These are phyloP conservation scores for Trichoderma hamatum DNA, from an alignment of 2,329 filamentous ascomycete genomes.

Conservation along the genomic window DNA sequence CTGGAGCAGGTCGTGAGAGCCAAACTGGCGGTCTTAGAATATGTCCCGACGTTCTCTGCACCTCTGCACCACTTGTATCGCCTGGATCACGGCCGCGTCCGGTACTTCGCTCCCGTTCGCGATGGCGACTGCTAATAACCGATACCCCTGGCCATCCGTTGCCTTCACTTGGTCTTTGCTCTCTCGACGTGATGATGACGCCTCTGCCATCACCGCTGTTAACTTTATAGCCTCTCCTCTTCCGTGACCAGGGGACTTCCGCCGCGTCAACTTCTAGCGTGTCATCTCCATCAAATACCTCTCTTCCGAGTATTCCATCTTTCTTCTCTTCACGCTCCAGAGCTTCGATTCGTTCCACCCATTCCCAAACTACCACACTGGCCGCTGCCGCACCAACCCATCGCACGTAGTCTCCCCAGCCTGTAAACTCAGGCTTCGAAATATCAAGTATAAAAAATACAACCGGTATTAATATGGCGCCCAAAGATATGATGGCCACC, in stretches of 20 bases:
- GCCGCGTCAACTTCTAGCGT: conserved; percentile 71
- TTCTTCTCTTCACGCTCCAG: conserved; percentile 92
- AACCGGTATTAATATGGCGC: conserved; percentile 83
- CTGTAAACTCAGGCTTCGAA: conserved; percentile 78
- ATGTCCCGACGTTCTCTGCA: conserved; percentile 37
- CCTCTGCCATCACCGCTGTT: conserved; percentile 26
- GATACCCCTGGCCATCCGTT: conserved; percentile 39
- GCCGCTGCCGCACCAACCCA: conserved; percentile 96
- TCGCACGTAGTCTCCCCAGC: conserved; percentile 92
- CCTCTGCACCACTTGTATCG: conserved; percentile 33
- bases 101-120: conserved; percentile 28
- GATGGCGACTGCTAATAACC: conserved; percentile 35
- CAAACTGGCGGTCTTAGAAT: conserved; percentile 55
- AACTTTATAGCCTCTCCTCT: conserved; percentile 42
- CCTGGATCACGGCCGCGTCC: conserved; percentile 24
- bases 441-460: conserved; percentile 95
- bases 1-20: conserved; percentile 59
- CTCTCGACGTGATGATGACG: conserved; percentile 28
- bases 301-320: conserved; percentile 85
- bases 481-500: conserved; percentile 75
- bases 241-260: conserved; percentile 53
- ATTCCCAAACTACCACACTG: conserved; percentile 97
- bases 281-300: conserved; percentile 92
- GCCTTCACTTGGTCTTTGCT: conserved; percentile 28
- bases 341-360: conserved; percentile 93